Evolutionary conservation across 306 rosid genomes (phyloP), one percentile per base, ranked within the genome.

Genomic region (Dalbergia oliveri): DNA sequence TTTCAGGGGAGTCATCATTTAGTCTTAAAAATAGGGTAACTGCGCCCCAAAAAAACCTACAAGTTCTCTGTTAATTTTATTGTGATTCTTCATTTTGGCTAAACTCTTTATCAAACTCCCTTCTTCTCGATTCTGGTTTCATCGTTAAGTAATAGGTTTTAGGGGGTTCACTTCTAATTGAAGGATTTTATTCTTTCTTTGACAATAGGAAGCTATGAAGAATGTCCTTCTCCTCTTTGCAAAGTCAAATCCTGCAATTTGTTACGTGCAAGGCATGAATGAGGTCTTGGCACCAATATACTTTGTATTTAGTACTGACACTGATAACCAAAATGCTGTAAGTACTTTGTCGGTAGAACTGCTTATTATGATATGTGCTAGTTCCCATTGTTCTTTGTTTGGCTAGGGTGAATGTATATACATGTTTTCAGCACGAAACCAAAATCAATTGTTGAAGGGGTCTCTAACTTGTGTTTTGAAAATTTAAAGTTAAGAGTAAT

Each of bases 211-310:
- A 86, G 89, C 93, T n/a, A 86, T 93, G 97, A 91, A 82, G 91
- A 90, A 84, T 56, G 87, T 93, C 66, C 94, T 93, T 80, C 90
- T 90, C 79, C 79, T 93, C 19, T 90, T 91, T 82, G 90, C 97
- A 23, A 93, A 91, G 80, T 82, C 82, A 75, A 91, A 91, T 84
- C 97, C 98, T 14, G 97, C 81, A 75, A 91, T 93, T 72, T 81
- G 93, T 69, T 93, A 90, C 49, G 98, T 93, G 63, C 97, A 91
- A 91, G 97, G 97, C 81, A 91, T 93, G 98, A 91, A 93, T 73
- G 98, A 93, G 86, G 93, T 93, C 83, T 84, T 93, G 90, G 93
- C 98, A 26, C 97, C 98, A 39, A 73, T 93, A 60, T 91, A 84
- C 92, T 90, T 84, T 63, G 88, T 91, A 26, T 88, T 88, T 59